These are phyloP conservation scores for Coprinopsis sp. DNA, from an alignment of 768 basidiomycete genomes.

Conservation along the genomic window DNA sequence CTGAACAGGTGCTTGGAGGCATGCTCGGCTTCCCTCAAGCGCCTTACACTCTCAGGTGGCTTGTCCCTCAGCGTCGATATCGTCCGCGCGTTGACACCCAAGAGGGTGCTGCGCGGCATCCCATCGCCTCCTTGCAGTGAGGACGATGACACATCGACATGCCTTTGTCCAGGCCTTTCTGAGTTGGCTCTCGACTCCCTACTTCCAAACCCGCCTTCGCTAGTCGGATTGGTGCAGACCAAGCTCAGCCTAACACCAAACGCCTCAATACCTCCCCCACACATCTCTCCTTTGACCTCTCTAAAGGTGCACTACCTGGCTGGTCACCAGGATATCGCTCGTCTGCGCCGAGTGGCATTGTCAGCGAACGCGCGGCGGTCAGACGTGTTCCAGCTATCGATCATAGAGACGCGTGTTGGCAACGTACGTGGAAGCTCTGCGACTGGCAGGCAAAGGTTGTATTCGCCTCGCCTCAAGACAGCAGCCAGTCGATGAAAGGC, in stretches of 20 bases:
- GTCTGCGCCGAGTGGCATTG: constrained; percentile 1
- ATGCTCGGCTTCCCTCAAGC: constrained; percentile 20
- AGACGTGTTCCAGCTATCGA: constrained; percentile 1
- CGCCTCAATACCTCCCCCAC: not conserved
- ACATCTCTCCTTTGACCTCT: constrained; percentile 1
- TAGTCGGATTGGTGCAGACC: constrained; percentile 4
- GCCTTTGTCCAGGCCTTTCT: constrained; percentile 3
- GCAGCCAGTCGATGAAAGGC: too few relatives aligned
- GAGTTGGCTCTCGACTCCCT: constrained; percentile 6
- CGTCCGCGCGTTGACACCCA: not conserved
- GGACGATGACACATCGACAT: not conserved
- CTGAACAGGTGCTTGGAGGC: constrained; percentile 22
- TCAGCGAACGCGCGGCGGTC: not conserved
- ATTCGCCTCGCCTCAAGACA: too few relatives aligned
- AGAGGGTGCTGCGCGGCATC: not conserved
- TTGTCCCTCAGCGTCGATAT: not conserved
- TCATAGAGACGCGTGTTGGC: constrained; percentile 7
- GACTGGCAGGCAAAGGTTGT: too few relatives aligned
- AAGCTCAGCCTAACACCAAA: not conserved
- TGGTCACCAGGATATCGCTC: constrained; percentile 5
- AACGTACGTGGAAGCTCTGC: constrained; percentile 11
- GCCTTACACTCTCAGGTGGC: constrained; percentile 22
- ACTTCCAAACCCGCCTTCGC: not conserved
- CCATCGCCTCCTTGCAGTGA: not conserved
- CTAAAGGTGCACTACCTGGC: constrained; percentile 5